A percentile compares a stretch with the other conserved stretches of the same genome.
These are phyloP conservation scores for Xylaria polymorpha DNA, from an alignment of 2,329 filamentous ascomycete genomes.

Conservation along the genomic window DNA sequence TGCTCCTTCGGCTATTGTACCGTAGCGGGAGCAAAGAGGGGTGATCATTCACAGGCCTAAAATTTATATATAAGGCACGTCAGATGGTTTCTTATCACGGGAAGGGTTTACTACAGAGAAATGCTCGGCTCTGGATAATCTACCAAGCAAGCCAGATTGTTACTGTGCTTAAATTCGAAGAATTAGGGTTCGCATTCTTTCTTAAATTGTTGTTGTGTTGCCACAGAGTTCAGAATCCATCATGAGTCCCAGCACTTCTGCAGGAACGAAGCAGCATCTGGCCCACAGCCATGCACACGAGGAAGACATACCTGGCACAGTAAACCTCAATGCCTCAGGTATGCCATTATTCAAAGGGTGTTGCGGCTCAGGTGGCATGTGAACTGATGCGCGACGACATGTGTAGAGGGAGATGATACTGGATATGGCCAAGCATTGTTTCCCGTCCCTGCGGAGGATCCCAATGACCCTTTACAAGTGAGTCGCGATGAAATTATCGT, in stretches of 20 bases:
- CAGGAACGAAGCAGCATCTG: constrained; percentile 40
- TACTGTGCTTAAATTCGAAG: not conserved
- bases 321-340: constrained; percentile 46
- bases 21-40: constrained; percentile 26
- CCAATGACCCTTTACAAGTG: constrained; percentile 48
- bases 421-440: constrained; percentile 47
- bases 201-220: not conserved
- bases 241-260: constrained; percentile 37
- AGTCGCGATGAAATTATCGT: constrained; percentile 11
- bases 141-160: constrained; percentile 13
- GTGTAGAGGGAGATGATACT: constrained; percentile 47
- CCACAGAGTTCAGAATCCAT: not conserved
- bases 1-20: constrained; percentile 31
- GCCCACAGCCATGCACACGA: constrained; percentile 49
- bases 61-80: constrained; percentile 25
- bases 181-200: not conserved
- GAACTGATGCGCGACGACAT: constrained; percentile 13
- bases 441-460: constrained; percentile 48
- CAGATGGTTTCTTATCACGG: not conserved
- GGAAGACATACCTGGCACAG: constrained; percentile 46
- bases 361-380: not conserved
- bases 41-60: constrained; percentile 8
- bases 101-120: constrained; percentile 3
- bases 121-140: constrained; percentile 16
- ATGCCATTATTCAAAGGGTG: constrained; percentile 24